Evolutionary conservation across 306 rosid genomes (phyloP), one percentile per base, ranked within the genome.

Genomic region (Trifolium subterraneum): DNA sequence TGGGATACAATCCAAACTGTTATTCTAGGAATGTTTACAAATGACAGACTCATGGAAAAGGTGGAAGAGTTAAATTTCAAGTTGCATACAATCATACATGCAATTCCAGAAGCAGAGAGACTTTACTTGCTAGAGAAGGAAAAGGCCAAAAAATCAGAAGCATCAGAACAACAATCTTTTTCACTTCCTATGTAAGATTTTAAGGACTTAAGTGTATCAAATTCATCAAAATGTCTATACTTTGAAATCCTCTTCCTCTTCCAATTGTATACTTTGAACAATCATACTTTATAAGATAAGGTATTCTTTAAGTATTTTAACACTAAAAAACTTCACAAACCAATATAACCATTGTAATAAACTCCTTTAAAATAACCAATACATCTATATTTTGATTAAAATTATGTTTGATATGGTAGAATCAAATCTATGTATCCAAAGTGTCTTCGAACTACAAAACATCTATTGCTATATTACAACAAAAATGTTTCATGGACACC

Each of bases 101-200:
- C 91, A 27, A 75, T 89, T 38, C 98, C 96, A 47, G 98, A 90
- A 66, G 96, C 96, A 10, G 87, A 90, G 83, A 84, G 84, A 68
- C 78, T 86, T 41, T 93, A 93, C 87, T 68, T 87, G 56, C 86
- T 80, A 66, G 93, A 88, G 82, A 93, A 87, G 83, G 91, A 82
- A 64, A 90, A 87, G 73, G 70, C 85, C 6, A 88, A 87, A 82
- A 90, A 81, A 41, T 52, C 44, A 45, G 87, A 83, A 54, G 72
- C 76, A 48, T 58, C 71, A 0, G 81, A 80, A 31, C 78, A 60
- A 58, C 72, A 79, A 54, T 41, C 63, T 47, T 16, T 7, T 42
- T 79, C 84, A 3, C 60, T 77, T 77, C 83, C 82, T 48, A 70
- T 74, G 25, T 77, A 62, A 68, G 31, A 80, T 68, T 33, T 44